Base-by-base conservation (phyloP, 345 rosid species). In the Rhodamnia rubescens region DNA sequence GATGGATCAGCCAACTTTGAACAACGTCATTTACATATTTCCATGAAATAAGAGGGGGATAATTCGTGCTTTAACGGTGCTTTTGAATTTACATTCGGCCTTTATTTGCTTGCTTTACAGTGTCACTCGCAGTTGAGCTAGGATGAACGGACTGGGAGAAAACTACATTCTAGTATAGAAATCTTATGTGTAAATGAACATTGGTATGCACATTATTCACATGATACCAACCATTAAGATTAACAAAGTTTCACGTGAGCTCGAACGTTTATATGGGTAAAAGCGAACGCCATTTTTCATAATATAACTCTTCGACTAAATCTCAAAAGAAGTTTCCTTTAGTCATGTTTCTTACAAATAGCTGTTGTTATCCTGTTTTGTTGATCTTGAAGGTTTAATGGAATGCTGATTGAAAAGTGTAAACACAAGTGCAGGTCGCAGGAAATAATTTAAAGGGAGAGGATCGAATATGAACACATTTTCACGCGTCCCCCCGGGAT, bases 401-500 rank as follows among this genome's bases (percentile, higher is more conserved):
- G 10, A 59, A 78, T 84, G 56, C 80, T 69, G 26, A 69, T 69
- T 69, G 47, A 69, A 69, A 69, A 69, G 7, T 69, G 26, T 32
- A 36, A 36, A 36, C 24, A 11, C 80, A 20, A 81, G 84, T 80
- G 81, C 88, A 88, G 89, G 86, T 86, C 20, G 26, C 26, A 55
- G 83, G 86, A 84, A 11, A 29, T 8, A 57, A 55, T 18, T 18
- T 81, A 81, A 83, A 85, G 22, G 83, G n/a, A 32, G 83, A 74
- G 75, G 10, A 87, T 58, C 26, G 27, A 87, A 84, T 20, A 94
- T 93, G 97, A 91, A 92, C 75, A 59, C 89, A 18, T 88, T 92
- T 83, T 84, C 95, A 82, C 87, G 89, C 58, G 94, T 94, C 44
- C 97, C 96, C 51, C 96, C 97, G 1, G 97, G 97, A 18, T 94